Base-by-base conservation (phyloP, 2,329 filamentous ascomycete species). In the Aspergillus hiratsukae region DNA sequence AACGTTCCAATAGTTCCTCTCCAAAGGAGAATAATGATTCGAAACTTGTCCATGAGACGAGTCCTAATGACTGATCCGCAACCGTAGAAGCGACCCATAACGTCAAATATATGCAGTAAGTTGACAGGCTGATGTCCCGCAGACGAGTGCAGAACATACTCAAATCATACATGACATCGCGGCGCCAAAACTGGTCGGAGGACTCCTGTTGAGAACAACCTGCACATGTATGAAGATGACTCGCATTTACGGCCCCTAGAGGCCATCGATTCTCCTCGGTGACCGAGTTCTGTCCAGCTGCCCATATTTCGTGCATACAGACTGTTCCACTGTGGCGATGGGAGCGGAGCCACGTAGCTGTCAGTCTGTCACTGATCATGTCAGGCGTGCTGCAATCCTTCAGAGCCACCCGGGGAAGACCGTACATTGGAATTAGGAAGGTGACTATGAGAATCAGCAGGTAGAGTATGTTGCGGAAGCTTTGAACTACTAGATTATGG, bases 261-360 rank as follows among this genome's bases (percentile, higher is more conserved):
- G 9, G 8, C 8, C n/a, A 10, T 21, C 17, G 21, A 43, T 21
- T 43, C 40, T 14, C 31, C 48, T 35, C 28, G 27, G 31, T 49
- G n/a, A 29, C 21, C 40, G 40, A 21, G 3, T 29, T 19, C 21
- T 62, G 63, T 58, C 63, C 63, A 65, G 61, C 63, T 63, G 61
- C 58, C 55, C 60, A 61, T 59, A 58, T 58, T 61, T 53, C 60
- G 54, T 62, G 61, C 63, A 62, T 46, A 51, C 29, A 55, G 52
- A 55, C 4, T 49, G 58, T 65, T 61, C 63, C 61, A 65, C 63
- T 53, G 54, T 21, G 51, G 52, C 56, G 54, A 56, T 48, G 56
- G 55, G 55, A 56, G 58, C 43, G 41, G 54, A 60, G 61, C 61
- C 63, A 65, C 63, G 63, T 65, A 62, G 63, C 61, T 58, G 59